Evolutionary conservation across 805 yeast species (phyloP), one percentile per base, ranked within the genome.

Genomic region (Isabelozyma rhagii): DNA sequence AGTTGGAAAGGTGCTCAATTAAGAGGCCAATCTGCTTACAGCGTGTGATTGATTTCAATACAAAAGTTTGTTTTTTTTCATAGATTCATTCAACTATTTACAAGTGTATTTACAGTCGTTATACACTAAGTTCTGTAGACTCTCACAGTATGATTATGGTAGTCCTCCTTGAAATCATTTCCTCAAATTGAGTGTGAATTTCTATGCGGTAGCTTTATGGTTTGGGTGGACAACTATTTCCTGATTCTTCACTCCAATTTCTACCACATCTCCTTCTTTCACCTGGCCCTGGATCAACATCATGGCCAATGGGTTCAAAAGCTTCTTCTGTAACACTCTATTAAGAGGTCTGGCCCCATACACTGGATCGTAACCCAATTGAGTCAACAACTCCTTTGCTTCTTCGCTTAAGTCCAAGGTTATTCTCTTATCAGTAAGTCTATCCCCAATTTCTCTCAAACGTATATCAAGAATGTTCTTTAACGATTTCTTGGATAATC

Each of bases 321-420:
- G 64, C 54, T 79, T 71, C 72, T 86, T 89, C 66, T 91, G 96
- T 52, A 93, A 83, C 47, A 91, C 78, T 60, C 99, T 81, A 74
- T 94, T 93, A 66, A 94, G 78, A 9, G 99, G 99, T 63, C 99
- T 82, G 0, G 99, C 99, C 58, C 99, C 99, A 62, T 93, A 94
- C 41, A 85, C 68, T 31, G 89, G 88, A 62, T 93, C 97, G 65
- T 93, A 94, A 3, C 99, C 99, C 55, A 87, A 76, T 28, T 85
- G 83, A 4, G 93, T 84, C 39, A 94, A 74, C 86, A 94, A 85
- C 11, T 77, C 80, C 64, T 87, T 89, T 4, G 93, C 96, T 2
- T 70, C 82, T 8, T 79, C 81, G 2, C 80, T 63, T 18, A 89
- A 71, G 0, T 75, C 67, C 49, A 82, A 63, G 2, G 67, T 69